Evolutionary conservation across 2,329 filamentous ascomycete species (phyloP).

Genomic region (Diaporthe humulicola): DNA sequence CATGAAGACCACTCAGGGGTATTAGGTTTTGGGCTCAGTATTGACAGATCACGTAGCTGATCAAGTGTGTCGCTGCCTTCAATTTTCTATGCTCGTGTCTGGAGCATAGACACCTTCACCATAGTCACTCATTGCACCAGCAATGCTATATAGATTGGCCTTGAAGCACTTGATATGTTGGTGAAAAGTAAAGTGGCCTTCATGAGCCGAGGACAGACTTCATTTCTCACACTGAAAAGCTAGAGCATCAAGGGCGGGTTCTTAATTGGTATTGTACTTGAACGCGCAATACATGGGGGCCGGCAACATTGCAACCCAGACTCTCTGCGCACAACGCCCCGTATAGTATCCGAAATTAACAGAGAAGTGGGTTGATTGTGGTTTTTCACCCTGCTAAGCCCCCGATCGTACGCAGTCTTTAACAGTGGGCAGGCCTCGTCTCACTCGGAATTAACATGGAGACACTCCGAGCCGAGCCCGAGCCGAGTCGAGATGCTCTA

Average conservation of each 20-base stretch:
- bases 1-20: background rate
- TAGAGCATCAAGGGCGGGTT: no score
- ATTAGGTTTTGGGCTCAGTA: background rate
- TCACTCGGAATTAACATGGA: conserved; percentile 8
- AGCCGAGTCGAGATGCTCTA: conserved; percentile 11
- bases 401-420: background rate
- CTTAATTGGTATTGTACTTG: conserved; percentile 4
- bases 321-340: background rate
- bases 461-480: conserved; percentile 17
- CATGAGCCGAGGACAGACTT: no score
- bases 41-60: no score
- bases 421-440: background rate
- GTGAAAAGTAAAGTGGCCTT: background rate
- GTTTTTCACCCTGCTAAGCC: background rate
- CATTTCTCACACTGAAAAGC: background rate
- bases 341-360: conserved; percentile 8
- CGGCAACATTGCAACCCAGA: background rate
- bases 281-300: conserved; percentile 1
- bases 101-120: background rate
- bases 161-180: background rate
- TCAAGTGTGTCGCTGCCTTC: background rate
- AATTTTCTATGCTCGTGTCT: background rate
- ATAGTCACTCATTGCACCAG: background rate
- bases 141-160: background rate
- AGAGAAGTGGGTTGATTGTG: conserved; percentile 14